Evolutionary conservation across 1,139 yeast genomes (phyloP).

Genomic region (Taiozyma sp.): DNA sequence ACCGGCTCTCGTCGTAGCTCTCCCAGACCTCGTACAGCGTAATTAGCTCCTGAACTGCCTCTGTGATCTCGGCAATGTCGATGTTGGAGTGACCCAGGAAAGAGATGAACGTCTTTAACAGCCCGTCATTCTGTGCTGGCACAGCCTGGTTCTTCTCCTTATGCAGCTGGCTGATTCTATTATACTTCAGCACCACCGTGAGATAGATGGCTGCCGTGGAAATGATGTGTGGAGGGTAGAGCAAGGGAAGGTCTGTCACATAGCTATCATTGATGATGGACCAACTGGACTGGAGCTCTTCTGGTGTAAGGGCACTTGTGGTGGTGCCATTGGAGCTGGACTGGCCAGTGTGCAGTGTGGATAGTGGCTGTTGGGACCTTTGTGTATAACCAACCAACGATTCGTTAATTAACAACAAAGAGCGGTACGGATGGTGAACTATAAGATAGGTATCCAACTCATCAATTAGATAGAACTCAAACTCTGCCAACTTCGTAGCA

Average conservation of each 20-base stretch:
- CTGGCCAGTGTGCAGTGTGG: background rate
- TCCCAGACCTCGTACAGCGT: constrained; percentile 84
- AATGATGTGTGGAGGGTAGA: constrained; percentile 88
- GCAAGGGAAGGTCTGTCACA: constrained; percentile 76
- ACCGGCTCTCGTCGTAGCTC: constrained; percentile 57
- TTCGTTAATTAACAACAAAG: constrained; percentile 57
- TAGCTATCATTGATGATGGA: constrained; percentile 86
- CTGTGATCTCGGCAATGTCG: constrained; percentile 70
- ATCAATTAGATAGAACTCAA: constrained; percentile 89
- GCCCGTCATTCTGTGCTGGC: constrained; percentile 2
- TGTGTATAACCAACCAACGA: constrained; percentile 35
- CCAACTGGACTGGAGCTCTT: constrained; percentile 86
- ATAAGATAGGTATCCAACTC: constrained; percentile 80
- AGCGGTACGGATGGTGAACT: constrained; percentile 85
- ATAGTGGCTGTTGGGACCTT: constrained; percentile 7
- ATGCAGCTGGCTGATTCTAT: constrained; percentile 21
- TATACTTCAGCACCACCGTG: constrained; percentile 55
- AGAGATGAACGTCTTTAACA: constrained; percentile 40
- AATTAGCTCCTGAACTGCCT: constrained; percentile 77
- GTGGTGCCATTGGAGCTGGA: constrained; percentile 1
- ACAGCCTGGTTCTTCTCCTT: constrained; percentile 8
- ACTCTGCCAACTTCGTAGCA: constrained; percentile 89
- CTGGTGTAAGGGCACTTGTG: constrained; percentile 31
- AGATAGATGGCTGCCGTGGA: constrained; percentile 80
- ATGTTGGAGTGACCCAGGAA: constrained; percentile 75